Evolutionary conservation across 306 rosid genomes (phyloP).

Genomic region (Citrullus colocynthis): DNA sequence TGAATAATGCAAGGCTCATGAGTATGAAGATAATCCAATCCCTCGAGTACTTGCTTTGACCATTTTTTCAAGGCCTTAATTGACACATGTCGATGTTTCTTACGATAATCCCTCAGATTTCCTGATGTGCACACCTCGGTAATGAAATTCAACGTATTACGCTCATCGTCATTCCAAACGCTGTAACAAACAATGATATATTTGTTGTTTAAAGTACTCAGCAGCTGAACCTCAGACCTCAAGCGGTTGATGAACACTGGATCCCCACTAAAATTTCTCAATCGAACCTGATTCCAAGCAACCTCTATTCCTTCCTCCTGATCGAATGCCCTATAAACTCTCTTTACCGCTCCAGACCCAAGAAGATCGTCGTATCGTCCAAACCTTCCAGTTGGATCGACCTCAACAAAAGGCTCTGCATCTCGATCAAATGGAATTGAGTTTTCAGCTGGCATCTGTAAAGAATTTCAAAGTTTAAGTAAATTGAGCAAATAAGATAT

Average conservation of each 20-base stretch:
- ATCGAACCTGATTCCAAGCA: constrained; percentile 87
- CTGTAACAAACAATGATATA: constrained; percentile 66
- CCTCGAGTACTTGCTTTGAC: constrained; percentile 85
- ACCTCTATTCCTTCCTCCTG: constrained; percentile 87
- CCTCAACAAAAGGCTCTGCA: constrained; percentile 59
- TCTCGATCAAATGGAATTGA: constrained; percentile 26
- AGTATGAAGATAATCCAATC: constrained; percentile 78
- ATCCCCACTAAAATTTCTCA: constrained; percentile 48
- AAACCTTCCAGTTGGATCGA: constrained; percentile 72
- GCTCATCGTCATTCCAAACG: constrained; percentile 66
- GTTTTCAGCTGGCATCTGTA: constrained; percentile 54
- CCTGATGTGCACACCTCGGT: constrained; percentile 87
- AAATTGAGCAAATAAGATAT: neutral
- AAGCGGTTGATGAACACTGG: constrained; percentile 51
- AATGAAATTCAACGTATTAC: constrained; percentile 51
- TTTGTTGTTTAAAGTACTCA: constrained; percentile 47
- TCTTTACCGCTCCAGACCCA: constrained; percentile 79
- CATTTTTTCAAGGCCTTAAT: constrained; percentile 85
- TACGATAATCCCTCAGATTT: constrained; percentile 72
- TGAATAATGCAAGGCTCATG: constrained; percentile 91
- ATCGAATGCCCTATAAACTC: constrained; percentile 81
- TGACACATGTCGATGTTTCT: constrained; percentile 76
- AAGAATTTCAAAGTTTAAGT: neutral
- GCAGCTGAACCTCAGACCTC: constrained; percentile 59
- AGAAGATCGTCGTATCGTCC: constrained; percentile 69